Conservation (phyloP, 768 basidiomycete species). For the Auricularia sp. region DNA sequence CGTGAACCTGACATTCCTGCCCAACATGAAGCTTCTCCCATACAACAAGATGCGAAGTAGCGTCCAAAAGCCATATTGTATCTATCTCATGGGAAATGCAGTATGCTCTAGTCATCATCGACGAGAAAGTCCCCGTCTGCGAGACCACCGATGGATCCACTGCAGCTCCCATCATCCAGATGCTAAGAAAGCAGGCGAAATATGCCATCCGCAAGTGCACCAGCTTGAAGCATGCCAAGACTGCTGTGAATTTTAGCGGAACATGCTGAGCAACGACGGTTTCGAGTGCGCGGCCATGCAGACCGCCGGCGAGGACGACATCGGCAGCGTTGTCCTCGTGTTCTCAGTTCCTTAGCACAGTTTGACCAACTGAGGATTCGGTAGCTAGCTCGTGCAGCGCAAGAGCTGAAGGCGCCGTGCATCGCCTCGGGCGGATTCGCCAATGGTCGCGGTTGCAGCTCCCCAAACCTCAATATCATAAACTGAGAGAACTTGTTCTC, state of each 20-base stretch:
- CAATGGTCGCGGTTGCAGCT: conserved; percentile 70
- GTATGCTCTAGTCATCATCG: conserved; percentile 70
- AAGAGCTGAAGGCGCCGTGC: conserved; percentile 75
- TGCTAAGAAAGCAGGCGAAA: conserved; percentile 23
- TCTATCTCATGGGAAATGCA: conserved; percentile 23
- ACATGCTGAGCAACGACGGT: conserved; percentile 81
- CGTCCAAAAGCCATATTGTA: too few relatives aligned
- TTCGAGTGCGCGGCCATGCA: conserved; percentile 82
- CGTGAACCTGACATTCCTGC: conserved; percentile 80
- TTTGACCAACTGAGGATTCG: neutral
- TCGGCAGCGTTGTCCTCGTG: conserved; percentile 74
- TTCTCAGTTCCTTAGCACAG: neutral
- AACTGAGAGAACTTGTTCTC: neutral
- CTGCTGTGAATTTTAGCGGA: conserved; percentile 69
- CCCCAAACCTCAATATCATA: conserved; percentile 43
- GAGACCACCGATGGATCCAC: conserved; percentile 65
- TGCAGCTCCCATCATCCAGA: conserved; percentile 22
- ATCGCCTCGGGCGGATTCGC: conserved; percentile 89
- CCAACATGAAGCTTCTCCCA: conserved; percentile 74
- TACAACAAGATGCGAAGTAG: conserved; percentile 23
- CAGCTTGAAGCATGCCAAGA: conserved; percentile 74
- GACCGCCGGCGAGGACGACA: conserved; percentile 88
- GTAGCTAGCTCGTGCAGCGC: conserved; percentile 80
- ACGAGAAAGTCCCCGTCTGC: conserved; percentile 80
- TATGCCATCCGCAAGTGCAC: conserved; percentile 85